Conservation (phyloP, 495 filamentous ascomycete genomes). For the Penicillium samsonianum region DNA sequence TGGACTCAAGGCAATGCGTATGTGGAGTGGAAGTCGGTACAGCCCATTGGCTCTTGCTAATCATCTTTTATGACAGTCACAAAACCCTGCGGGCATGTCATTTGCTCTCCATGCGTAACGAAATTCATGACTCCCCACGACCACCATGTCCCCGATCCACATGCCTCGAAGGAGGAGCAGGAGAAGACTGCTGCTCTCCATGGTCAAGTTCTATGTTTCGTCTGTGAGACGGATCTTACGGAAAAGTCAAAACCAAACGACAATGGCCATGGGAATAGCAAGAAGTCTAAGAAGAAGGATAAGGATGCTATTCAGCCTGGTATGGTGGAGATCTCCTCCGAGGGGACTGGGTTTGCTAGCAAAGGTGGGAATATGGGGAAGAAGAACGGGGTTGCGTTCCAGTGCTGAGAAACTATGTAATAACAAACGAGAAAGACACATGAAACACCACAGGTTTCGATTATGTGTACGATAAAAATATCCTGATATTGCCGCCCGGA, state of each 20-base stretch:
- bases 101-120: conserved; percentile 84
- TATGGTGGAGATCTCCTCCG: conserved; percentile 78
- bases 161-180: conserved; percentile 57
- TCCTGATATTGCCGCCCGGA: conserved; percentile 17
- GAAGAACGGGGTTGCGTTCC: conserved; percentile 79
- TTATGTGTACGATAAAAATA: conserved; percentile 13
- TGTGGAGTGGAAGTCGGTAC: conserved; percentile 22
- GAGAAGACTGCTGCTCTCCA: conserved; percentile 39
- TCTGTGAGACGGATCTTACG: conserved; percentile 79
- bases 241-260: conserved; percentile 18
- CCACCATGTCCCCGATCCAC: conserved; percentile 57
- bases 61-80: conserved; percentile 52
- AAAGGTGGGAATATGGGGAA: conserved; percentile 80
- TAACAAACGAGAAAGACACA: neutral
- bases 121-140: conserved; percentile 78
- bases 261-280: conserved; percentile 28
- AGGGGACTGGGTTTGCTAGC: conserved; percentile 92
- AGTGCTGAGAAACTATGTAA: conserved; percentile 57
- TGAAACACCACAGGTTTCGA: neutral
- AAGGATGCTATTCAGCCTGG: conserved; percentile 65
- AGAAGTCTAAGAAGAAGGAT: conserved; percentile 49
- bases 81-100: conserved; percentile 90
- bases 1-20: conserved; percentile 74
- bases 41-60: neutral
- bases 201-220: conserved; percentile 69